A percentile compares a stretch with the other conserved stretches of the same genome.
Conservation (phyloP, 2,329 filamentous ascomycete genomes). For the Aspergillus bombycis region DNA sequence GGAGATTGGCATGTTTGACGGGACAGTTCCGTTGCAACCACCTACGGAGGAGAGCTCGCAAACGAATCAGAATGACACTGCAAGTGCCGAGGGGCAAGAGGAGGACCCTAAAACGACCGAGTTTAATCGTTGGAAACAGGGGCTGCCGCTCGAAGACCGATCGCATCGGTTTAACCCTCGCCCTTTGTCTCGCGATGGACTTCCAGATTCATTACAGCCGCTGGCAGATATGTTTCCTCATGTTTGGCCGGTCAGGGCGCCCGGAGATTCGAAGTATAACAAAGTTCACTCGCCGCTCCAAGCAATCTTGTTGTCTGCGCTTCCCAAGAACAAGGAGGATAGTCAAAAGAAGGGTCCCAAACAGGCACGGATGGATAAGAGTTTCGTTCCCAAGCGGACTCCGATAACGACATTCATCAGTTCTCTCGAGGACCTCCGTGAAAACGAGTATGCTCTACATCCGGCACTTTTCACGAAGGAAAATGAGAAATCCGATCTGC, state of each 20-base stretch:
- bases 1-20: conserved; percentile 86
- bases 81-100: conserved; percentile 11
- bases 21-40: conserved; percentile 50
- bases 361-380: conserved; percentile 64
- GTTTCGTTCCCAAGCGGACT: conserved; percentile 75
- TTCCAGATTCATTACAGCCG: conserved; percentile 60
- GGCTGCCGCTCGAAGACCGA: conserved; percentile 37
- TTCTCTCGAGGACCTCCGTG: conserved; percentile 71
- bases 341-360: conserved; percentile 61
- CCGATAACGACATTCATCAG: conserved; percentile 80
- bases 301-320: conserved; percentile 76
- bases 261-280: conserved; percentile 79
- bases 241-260: conserved; percentile 85
- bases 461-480: conserved; percentile 69
- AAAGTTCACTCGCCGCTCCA: conserved; percentile 86
- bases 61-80: conserved; percentile 5
- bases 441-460: conserved; percentile 84
- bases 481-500: conserved; percentile 58
- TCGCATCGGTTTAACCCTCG: conserved; percentile 40
- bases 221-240: conserved; percentile 83
- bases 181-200: conserved; percentile 30
- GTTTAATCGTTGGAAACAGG: conserved; percentile 45
- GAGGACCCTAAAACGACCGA: conserved; percentile 31
- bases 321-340: conserved; percentile 70
- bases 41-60: not conserved